Evolutionary conservation across 2,329 filamentous ascomycete genomes (phyloP).

Genomic region (Nemania sp.): DNA sequence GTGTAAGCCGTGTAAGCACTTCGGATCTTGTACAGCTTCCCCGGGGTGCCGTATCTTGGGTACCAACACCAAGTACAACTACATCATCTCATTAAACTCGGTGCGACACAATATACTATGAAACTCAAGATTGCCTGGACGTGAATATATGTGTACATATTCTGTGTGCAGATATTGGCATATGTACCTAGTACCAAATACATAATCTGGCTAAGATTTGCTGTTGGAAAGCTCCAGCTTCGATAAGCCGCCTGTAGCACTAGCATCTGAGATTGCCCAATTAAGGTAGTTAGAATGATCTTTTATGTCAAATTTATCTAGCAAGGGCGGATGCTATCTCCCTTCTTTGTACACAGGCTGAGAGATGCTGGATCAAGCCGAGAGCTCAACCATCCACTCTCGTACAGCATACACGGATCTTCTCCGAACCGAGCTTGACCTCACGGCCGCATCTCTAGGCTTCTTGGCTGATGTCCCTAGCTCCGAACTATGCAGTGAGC

Average conservation of each 20-base stretch:
- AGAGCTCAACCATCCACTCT: background rate
- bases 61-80: too few relatives aligned
- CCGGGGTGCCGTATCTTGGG: too few relatives aligned
- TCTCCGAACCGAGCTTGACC: conserved; percentile 9
- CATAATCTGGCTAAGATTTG: too few relatives aligned
- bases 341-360: conserved; percentile 5
- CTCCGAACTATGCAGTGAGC: too few relatives aligned
- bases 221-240: background rate
- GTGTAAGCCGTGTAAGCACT: background rate
- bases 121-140: background rate
- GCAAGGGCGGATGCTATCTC: too few relatives aligned
- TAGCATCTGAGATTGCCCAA: conserved; percentile 5
- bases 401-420: background rate
- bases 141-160: conserved; percentile 13
- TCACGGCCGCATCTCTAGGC: conserved; percentile 1
- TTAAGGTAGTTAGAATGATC: conserved; percentile 5
- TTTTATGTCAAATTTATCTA: background rate
- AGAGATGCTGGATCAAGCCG: conserved; percentile 13
- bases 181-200: too few relatives aligned
- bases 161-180: too few relatives aligned
- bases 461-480: background rate
- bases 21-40: background rate
- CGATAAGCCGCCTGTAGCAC: too few relatives aligned
- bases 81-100: too few relatives aligned
- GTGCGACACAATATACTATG: too few relatives aligned